Base-by-base conservation (phyloP, 2,329 filamentous ascomycete genomes). In the Penicillium nordicum region DNA sequence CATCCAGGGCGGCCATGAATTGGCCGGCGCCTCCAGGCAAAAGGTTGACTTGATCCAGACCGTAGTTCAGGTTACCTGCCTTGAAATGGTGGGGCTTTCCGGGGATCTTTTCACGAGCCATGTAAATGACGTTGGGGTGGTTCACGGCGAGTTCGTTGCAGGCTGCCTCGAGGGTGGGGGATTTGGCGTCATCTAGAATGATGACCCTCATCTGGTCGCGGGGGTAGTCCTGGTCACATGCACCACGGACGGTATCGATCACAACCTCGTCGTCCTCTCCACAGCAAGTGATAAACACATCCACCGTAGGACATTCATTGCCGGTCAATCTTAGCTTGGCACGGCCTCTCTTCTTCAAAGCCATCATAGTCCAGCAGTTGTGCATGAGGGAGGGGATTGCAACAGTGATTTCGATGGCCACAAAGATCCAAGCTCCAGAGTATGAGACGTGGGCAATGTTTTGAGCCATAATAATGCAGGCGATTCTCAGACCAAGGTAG, bases 31-130 rank as follows among this genome's bases (percentile, higher is more conserved):
- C 83, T 18, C 81, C 82, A 1, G 81, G 80, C 32, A 85, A 71
- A n/a, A 71, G 65, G 16, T 76, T 74, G 5, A 79, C 75, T 53
- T 79, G 75, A 16, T 83, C 79, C 21, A 84, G 70, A 34, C 82
- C 85, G 54, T 83, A 82, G 70, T 86, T 87, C 50, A 87, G 73
- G 66, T 87, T 87, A 49, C 84, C 84, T 1, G 84, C 83, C 74
- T 87, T 87, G 76, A 84, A 86, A 66, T 84, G 80, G 62, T 83
- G 69, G 32, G 67, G 69, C 40, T 66, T 68, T 48, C 63, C 69
- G 37, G 71, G 72, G 44, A 73, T 72, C 59, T 78, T 78, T 50
- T 72, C 68, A 29, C 76, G 74, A 5, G 75, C 68, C 53, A 73
- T 74, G 60, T 80, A 80, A 58, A 72, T 72, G 10, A 78, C 50